Conservation (phyloP, 495 filamentous ascomycete genomes). For the Trichoderma asperelloides region DNA sequence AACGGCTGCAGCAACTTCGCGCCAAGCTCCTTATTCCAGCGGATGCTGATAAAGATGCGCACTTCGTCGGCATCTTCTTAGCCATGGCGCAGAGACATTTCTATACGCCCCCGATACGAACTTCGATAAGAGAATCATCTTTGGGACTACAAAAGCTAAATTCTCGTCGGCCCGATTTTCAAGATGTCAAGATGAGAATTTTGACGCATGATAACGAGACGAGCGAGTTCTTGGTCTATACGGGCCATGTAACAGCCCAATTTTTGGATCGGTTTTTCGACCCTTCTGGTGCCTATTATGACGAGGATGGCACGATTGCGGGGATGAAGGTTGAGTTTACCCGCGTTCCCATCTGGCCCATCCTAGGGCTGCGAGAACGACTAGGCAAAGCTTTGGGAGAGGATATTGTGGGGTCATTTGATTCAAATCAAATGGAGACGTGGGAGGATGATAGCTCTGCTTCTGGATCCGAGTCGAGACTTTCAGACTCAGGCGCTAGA, state of each 20-base stretch:
- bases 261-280: slow-evolving; percentile 31
- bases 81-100: slow-evolving; percentile 38
- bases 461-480: neutral
- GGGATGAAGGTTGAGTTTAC: slow-evolving; percentile 27
- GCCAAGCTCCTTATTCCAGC: slow-evolving; percentile 29
- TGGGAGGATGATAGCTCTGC: slow-evolving; percentile 21
- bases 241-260: slow-evolving; percentile 26
- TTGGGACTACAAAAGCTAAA: neutral
- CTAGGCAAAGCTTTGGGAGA: slow-evolving; percentile 34
- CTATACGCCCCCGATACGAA: slow-evolving; percentile 16
- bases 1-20: slow-evolving; percentile 26
- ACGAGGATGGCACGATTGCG: slow-evolving; percentile 8
- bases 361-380: slow-evolving; percentile 39
- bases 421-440: slow-evolving; percentile 26
- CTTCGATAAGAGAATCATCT: neutral
- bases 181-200: slow-evolving; percentile 31
- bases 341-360: slow-evolving; percentile 35
- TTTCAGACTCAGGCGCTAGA: neutral
- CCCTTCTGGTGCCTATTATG: slow-evolving; percentile 22
- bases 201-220: slow-evolving; percentile 31
- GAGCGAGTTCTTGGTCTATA: slow-evolving; percentile 33
- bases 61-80: slow-evolving; percentile 32
- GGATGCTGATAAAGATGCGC: slow-evolving; percentile 32
- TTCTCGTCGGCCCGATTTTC: slow-evolving; percentile 14
- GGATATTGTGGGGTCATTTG: slow-evolving; percentile 29